phyloP scores from a whole-genome alignment of 768 basidiomycete genomes.

The Hortiboletus campestris region DNA sequence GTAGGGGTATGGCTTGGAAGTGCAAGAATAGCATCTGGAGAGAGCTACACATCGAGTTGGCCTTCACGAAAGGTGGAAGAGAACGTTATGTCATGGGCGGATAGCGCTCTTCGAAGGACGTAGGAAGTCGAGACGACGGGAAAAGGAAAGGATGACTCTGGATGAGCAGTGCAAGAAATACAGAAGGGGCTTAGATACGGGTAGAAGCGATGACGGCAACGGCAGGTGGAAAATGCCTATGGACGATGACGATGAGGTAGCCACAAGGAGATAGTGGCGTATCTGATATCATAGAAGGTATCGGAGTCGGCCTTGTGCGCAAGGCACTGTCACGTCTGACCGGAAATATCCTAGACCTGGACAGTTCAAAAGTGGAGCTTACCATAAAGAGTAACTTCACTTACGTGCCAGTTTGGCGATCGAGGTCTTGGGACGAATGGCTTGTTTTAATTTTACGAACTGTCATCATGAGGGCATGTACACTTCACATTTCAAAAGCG shows the following conservation, averaged over 20 bases:
- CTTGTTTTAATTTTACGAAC: not conserved
- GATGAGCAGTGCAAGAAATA: not conserved
- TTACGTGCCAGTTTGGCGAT: constrained; percentile 18
- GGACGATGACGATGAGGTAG: not conserved
- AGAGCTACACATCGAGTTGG: not conserved
- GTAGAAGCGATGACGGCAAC: too few species aligned
- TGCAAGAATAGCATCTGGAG: not conserved
- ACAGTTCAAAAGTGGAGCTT: constrained; percentile 19
- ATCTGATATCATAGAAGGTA: too few species aligned
- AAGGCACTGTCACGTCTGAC: constrained; percentile 25
- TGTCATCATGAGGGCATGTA: too few species aligned
- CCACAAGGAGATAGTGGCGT: not conserved
- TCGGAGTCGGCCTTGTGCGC: too few species aligned
- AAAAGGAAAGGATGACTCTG: not conserved
- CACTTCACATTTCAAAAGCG: constrained; percentile 14
- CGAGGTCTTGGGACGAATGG: constrained; percentile 16
- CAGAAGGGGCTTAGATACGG: not conserved
- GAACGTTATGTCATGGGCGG: not conserved
- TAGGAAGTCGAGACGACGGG: not conserved
- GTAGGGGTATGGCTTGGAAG: not conserved
- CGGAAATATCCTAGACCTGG: constrained; percentile 21
- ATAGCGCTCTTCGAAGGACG: not conserved
- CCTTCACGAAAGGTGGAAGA: not conserved
- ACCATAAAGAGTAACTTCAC: not conserved
- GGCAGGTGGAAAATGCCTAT: not conserved